A percentile compares a stretch with the other conserved stretches of the same genome.
phyloP scores from a whole-genome alignment of 2,329 filamentous ascomycete genomes.

The Phyllosticta paracitricarpa region DNA sequence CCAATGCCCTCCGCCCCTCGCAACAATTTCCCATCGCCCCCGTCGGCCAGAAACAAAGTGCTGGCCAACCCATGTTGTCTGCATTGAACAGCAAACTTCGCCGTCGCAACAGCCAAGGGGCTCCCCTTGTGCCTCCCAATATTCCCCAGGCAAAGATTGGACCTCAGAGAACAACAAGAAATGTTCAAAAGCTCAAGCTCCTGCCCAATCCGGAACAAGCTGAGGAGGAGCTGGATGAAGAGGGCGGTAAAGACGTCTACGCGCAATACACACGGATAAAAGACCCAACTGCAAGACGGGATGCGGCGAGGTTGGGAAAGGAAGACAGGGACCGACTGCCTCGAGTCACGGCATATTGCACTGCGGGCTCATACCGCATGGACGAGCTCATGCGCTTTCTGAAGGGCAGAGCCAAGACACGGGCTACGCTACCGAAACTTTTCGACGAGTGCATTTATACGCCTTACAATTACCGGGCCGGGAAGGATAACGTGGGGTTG shows the following conservation, averaged over 20 bases:
- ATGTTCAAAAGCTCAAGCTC: slow-evolving; percentile 94
- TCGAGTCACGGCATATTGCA: slow-evolving; percentile 92
- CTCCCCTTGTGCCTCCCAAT: slow-evolving; percentile 38
- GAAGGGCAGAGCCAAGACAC: slow-evolving; percentile 68
- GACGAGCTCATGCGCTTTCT: slow-evolving; percentile 83
- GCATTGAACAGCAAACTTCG: slow-evolving; percentile 80
- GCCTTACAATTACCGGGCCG: slow-evolving; percentile 68
- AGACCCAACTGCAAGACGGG: slow-evolving; percentile 82
- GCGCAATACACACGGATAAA: slow-evolving; percentile 97
- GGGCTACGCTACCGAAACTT: slow-evolving; percentile 76
- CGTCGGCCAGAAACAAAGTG: slow-evolving; percentile 16
- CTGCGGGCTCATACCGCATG: slow-evolving; percentile 82
- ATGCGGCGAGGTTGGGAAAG: slow-evolving; percentile 87
- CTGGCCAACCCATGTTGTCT: slow-evolving; percentile 46
- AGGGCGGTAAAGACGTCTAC: slow-evolving; percentile 91
- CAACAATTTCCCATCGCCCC: slow-evolving; percentile 21
- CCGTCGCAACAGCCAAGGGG: slow-evolving; percentile 72
- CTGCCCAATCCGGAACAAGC: slow-evolving; percentile 79
- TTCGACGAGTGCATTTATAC: slow-evolving; percentile 98
- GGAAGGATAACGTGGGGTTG: not conserved
- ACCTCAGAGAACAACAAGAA: slow-evolving; percentile 89
- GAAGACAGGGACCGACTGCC: slow-evolving; percentile 81
- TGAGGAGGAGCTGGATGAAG: slow-evolving; percentile 68
- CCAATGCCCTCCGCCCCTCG: slow-evolving; percentile 25
- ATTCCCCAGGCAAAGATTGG: slow-evolving; percentile 63